Evolutionary conservation across 2,329 filamentous ascomycete species (phyloP), one percentile per base, ranked within the genome.

Genomic region (Neobulgaria alba): DNA sequence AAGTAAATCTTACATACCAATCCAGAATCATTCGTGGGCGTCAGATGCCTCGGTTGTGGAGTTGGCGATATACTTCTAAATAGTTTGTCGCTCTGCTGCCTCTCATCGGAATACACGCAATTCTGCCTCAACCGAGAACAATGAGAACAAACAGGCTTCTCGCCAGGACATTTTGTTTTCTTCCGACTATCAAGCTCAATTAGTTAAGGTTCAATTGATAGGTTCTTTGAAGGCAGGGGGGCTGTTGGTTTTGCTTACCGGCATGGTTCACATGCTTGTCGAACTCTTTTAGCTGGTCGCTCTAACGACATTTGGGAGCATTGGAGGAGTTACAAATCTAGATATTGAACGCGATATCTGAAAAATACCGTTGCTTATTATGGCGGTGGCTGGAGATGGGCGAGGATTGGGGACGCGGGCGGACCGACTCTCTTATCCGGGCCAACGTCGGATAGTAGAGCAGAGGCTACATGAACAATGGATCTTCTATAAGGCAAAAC

Each of bases 101-200:
- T 38, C n/a, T 56, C 54, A 31, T 61, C 58, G 5, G 62, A 62
- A 51, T 72, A 72, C 10, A 61, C 54, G 45, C 69, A 73, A 44
- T 52, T 53, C 50, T 72, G 69, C 4, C 63, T 61, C 20, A 72
- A 57, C n/a, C 69, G 63, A 21, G 63, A 58, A 54, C 69, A 73
- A 38, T 68, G 62, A 2, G 69, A 71, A 50, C 69, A 73, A 0
- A 60, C 49, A 0, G 69, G 69, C 41, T 67, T 63, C 48, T 72
- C 69, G 7, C 69, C 69, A 1, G 68, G 67, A 45, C 69, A 73
- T 55, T 64, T 64, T 20, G 67, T 65, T 52, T 73, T 73, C 53
- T 72, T 73, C 31, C 69, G 63, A 42, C 69, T 72, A 14, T 29
- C 10, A 20, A n/a, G 10, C 26, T 42, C 12, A 38, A 23, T 45